Base-by-base conservation (phyloP, 441 rosid genomes). In the Erysimum cheiri region DNA sequence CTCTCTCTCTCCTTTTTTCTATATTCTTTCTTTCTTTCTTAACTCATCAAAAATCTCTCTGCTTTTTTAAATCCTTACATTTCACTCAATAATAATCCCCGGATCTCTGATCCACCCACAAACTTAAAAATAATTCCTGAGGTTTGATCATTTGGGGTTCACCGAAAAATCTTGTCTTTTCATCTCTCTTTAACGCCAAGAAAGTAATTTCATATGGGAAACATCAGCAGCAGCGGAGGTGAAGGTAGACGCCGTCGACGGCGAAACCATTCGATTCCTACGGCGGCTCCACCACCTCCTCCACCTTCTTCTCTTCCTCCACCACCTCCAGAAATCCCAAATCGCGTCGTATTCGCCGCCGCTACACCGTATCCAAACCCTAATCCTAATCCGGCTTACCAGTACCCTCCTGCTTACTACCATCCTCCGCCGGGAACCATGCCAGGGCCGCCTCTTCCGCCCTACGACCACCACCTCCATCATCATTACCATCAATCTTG, bases 281-380 rank as follows among this genome's bases (percentile, higher is more conserved):
- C 84, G 1, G 77, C 82, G 0, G 72, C 88, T 22, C 91, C 83
- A 3, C 69, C 78, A 3, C 84, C 84, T 8, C 73, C 73, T 39
- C 86, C 81, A 14, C 80, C 76, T 3, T 78, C 82, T 1, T 85
- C 78, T 39, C 84, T 87, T 1, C 83, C 86, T 6, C 82, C 85
- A 1, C 72, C 81, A 2, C 84, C 85, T n/a, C 85, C 90, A 0
- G 98, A 91, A 66, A 78, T 81, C 78, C 50, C 93, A 40, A 94
- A 83, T 72, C 90, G 88, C 15, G 83, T 85, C 72, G 93, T 91
- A 4, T 85, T 92, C 75, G 89, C 98, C 1, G 97, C 98, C 1
- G 98, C 92, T 19, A 88, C 96, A 36, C 96, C 98, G 13, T 89
- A 85, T 64, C 91, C 93, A 4, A 54, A 84, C 26, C 92, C 82